Conservation (phyloP, 345 rosid species). For the Melaleuca quinquenervia region DNA sequence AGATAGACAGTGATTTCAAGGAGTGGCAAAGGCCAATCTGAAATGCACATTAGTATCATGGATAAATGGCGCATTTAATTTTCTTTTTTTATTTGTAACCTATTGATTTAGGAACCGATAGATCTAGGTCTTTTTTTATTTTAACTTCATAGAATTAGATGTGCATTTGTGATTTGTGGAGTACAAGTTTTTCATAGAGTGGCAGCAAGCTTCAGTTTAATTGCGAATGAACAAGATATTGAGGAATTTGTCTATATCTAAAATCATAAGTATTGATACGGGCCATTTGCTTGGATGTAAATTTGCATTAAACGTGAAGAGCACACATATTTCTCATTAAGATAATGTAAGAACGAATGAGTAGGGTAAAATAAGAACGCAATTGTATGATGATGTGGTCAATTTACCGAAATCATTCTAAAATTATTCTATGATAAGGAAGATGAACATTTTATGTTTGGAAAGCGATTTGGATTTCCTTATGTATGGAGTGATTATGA, state of each 20-base stretch:
- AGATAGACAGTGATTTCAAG: constrained; percentile 27
- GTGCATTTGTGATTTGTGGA: not conserved
- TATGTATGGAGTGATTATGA: not conserved
- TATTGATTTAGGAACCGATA: not conserved
- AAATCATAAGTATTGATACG: too few species aligned
- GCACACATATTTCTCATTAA: too few species aligned
- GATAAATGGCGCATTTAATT: not conserved
- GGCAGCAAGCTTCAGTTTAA: not conserved
- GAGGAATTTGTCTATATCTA: too few species aligned
- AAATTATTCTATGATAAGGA: too few species aligned
- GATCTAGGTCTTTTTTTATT: not conserved
- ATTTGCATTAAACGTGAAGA: too few species aligned
- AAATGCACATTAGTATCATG: not conserved
- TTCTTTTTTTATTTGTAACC: not conserved
- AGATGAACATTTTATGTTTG: too few species aligned
- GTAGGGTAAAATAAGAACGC: too few species aligned
- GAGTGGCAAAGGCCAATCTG: not conserved
- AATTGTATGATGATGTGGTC: too few species aligned
- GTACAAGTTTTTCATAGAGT: not conserved
- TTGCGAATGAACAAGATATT: not conserved
- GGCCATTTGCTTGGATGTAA: too few species aligned
- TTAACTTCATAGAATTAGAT: not conserved
- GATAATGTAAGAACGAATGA: too few species aligned
- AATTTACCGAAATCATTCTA: too few species aligned
- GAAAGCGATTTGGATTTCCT: not conserved